Percentiles rank a stretch among this genome's conserved stretches.
phyloP scores from a whole-genome alignment of 1,139 yeast species.

The Maudiozyma humilis region DNA sequence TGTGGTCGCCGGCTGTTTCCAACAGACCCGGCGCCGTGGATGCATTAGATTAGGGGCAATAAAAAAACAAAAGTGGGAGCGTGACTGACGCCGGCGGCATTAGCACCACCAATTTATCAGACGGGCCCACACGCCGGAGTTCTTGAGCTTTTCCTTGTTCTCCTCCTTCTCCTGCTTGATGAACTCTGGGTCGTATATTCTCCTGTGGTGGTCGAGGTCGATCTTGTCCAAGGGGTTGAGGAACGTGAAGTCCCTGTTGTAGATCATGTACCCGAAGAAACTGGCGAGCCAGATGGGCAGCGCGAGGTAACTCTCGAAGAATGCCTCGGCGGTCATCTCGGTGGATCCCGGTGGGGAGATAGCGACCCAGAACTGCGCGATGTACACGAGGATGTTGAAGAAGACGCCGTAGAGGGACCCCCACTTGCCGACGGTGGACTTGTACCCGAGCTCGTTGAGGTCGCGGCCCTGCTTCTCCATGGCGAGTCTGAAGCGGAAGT shows the following conservation, averaged over 20 bases:
- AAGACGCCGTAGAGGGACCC: slow-evolving; percentile 64
- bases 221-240: slow-evolving; percentile 39
- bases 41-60: no score
- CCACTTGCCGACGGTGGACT: slow-evolving; percentile 56
- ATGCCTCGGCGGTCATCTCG: slow-evolving; percentile 41
- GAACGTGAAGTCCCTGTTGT: slow-evolving; percentile 39
- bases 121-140: slow-evolving; percentile 34
- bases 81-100: no score
- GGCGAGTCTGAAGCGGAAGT: slow-evolving; percentile 72
- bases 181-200: slow-evolving; percentile 46
- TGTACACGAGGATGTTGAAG: slow-evolving; percentile 54
- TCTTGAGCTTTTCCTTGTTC: slow-evolving; percentile 36
- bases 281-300: slow-evolving; percentile 43
- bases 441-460: slow-evolving; percentile 58
- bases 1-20: no score
- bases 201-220: slow-evolving; percentile 49
- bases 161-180: slow-evolving; percentile 44
- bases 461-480: slow-evolving; percentile 56
- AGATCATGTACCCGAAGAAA: slow-evolving; percentile 45
- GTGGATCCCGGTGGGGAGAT: slow-evolving; percentile 49
- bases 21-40: no score
- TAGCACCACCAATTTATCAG: slow-evolving; percentile 44
- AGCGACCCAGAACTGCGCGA: slow-evolving; percentile 80
- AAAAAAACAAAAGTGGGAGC: not conserved
- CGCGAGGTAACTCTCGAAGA: slow-evolving; percentile 50